Base-by-base conservation (phyloP, 169 alveolate species). In the Eimeria maxima region DNA sequence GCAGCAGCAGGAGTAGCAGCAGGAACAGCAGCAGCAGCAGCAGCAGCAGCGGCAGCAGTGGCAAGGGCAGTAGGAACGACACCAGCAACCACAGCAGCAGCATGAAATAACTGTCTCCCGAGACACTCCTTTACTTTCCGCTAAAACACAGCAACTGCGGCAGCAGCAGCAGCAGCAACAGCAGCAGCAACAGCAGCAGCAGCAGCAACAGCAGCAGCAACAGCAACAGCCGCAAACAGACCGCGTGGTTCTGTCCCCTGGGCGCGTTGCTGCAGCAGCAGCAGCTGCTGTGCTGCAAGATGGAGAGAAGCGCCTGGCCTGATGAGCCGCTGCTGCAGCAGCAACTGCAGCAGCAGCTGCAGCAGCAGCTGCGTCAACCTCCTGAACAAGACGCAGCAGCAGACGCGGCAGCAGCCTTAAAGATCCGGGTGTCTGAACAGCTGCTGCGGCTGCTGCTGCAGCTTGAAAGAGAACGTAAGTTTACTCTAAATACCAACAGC, bases 401-500 rank as follows among this genome's bases (percentile, higher is more conserved):
- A 71, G 81, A 14, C n/a, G 50, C 83, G 11, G 83, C 83, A 27
- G 83, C 83, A 73, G 55, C 83, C 16, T 47, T 73, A 47, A 45
- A 33, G 14, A 73, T 73, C 29, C 50, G 83, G 50, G 83, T 73
- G 22, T 73, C 83, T 29, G 83, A 73, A 42, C 11, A 73, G 0
- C 53, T 73, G 83, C 83, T 73, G 55, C 83, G 83, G 55, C 83
- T 73, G 83, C 83, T 73, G 83, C 83, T 73, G 83, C 83, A 73
- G 83, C 83, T 73, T 3, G 83, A 73, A 24, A n/a, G 50, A 73
- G 29, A 73, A 5, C 83, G 83, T 73, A 73, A 18, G 83, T 5
- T 42, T 24, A 45, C 8, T 47, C 83, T 53, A 53, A 53, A 7
- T 0, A 53, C 20, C 11, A 60, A 27, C 22, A 60, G 71, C 71